These are phyloP conservation scores for Ophiostoma novo-ulmi DNA, from an alignment of 2,329 filamentous ascomycete species.

Conservation along the genomic window DNA sequence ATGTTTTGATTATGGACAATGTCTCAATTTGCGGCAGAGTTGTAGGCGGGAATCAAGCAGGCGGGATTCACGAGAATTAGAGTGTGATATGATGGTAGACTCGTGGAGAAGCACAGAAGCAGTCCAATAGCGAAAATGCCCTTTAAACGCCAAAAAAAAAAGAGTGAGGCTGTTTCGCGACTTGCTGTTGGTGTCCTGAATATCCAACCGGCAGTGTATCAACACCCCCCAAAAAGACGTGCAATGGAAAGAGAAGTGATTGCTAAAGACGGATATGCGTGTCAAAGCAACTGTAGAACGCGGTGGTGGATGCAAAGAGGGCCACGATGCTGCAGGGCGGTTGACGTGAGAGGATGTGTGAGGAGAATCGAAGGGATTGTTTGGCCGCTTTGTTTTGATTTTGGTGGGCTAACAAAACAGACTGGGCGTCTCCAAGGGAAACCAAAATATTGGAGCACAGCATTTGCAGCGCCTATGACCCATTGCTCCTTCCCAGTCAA, in stretches of 20 bases:
- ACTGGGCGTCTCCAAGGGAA: conserved; percentile 29
- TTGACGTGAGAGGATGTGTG: conserved; percentile 15
- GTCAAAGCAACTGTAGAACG: conserved; percentile 19
- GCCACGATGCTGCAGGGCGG: conserved; percentile 21
- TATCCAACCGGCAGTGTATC: conserved; percentile 23
- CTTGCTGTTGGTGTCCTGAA: conserved; percentile 16
- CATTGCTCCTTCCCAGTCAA: conserved; percentile 24
- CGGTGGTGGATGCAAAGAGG: conserved; percentile 12
- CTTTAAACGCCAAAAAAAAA: not conserved
- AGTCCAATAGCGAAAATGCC: not conserved
- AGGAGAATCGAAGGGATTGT: conserved; percentile 24
- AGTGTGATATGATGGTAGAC: not conserved
- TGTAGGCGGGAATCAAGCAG: not conserved
- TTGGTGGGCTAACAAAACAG: conserved; percentile 27
- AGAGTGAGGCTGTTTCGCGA: conserved; percentile 14
- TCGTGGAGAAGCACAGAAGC: not conserved
- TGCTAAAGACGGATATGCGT: conserved; percentile 14
- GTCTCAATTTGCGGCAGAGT: conserved; percentile 16
- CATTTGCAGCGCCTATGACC: conserved; percentile 10
- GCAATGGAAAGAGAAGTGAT: conserved; percentile 4
- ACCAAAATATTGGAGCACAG: conserved; percentile 26
- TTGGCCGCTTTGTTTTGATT: conserved; percentile 31
- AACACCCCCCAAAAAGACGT: conserved; percentile 13
- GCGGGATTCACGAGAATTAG: not conserved
- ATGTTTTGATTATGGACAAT: conserved; percentile 20